Conservation (phyloP, 2,329 filamentous ascomycete species). For the Neonectria sp. region DNA sequence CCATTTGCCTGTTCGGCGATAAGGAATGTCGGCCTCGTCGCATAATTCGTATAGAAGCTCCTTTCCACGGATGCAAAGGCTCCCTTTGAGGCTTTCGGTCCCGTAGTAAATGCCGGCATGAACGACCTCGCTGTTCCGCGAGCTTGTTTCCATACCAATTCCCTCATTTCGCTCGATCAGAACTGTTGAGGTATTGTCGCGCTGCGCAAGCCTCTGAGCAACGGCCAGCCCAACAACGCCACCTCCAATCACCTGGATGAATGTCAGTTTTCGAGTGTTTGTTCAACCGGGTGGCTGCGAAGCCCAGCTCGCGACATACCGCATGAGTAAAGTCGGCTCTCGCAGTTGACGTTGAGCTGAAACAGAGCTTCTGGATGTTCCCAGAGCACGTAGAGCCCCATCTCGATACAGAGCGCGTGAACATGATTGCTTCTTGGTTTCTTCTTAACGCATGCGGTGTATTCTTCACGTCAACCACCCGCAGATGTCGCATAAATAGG, state of each 20-base stretch:
- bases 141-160: constrained; percentile 88
- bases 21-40: constrained; percentile 73
- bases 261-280: background rate
- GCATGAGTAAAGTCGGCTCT: constrained; percentile 63
- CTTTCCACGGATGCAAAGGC: constrained; percentile 84
- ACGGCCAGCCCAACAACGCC: constrained; percentile 85
- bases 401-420: constrained; percentile 13
- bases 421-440: background rate
- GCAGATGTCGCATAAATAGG: constrained; percentile 14
- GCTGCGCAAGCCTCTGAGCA: constrained; percentile 80
- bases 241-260: constrained; percentile 68
- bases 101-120: constrained; percentile 97
- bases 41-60: constrained; percentile 86
- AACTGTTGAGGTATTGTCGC: constrained; percentile 75
- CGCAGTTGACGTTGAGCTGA: constrained; percentile 54
- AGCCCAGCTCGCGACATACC: constrained; percentile 49
- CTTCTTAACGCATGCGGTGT: background rate
- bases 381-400: background rate
- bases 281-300: background rate
- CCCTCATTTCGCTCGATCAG: constrained; percentile 84
- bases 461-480: background rate
- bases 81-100: constrained; percentile 82
- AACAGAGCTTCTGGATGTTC: constrained; percentile 42
- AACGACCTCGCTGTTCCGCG: constrained; percentile 95
- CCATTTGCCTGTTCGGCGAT: constrained; percentile 90